phyloP scores from a whole-genome alignment of 352 stramenopile species.

The Globisporangium heterothallicum region DNA sequence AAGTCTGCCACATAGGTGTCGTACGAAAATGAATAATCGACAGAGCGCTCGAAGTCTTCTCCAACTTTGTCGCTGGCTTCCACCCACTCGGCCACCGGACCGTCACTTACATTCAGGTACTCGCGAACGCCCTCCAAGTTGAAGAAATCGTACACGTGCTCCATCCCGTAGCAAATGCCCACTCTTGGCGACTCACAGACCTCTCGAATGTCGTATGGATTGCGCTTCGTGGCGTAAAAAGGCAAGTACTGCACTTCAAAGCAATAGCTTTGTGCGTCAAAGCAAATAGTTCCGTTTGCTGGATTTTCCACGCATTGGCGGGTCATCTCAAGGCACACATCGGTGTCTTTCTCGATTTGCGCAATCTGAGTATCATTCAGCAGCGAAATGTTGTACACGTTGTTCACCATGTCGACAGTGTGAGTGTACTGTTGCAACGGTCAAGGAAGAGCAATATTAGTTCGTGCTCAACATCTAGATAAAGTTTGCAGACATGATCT shows the following conservation, averaged over 20 bases:
- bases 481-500: neutral
- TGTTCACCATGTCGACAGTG: slow-evolving; percentile 29
- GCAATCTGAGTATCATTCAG: slow-evolving; percentile 11
- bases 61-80: slow-evolving; percentile 92
- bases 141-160: slow-evolving; percentile 1
- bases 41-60: slow-evolving; percentile 64
- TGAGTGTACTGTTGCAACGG: slow-evolving; percentile 16
- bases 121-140: slow-evolving; percentile 1
- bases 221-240: slow-evolving; percentile 16
- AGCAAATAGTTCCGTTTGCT: neutral
- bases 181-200: slow-evolving; percentile 1
- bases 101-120: slow-evolving; percentile 21
- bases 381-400: slow-evolving; percentile 32
- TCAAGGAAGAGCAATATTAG: neutral
- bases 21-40: slow-evolving; percentile 91
- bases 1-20: slow-evolving; percentile 82
- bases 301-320: slow-evolving; percentile 1
- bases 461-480: neutral
- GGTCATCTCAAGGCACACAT: slow-evolving; percentile 10
- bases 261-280: slow-evolving; percentile 2
- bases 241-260: neutral
- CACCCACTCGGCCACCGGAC: slow-evolving; percentile 61
- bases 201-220: slow-evolving; percentile 57
- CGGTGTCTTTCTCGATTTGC: slow-evolving; percentile 15
- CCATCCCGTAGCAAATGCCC: slow-evolving; percentile 1